A percentile compares a stretch with the other conserved stretches of the same genome.
Evolutionary conservation across 208 protist genomes (phyloP).

Genomic region (Acanthamoeba castellanii): DNA sequence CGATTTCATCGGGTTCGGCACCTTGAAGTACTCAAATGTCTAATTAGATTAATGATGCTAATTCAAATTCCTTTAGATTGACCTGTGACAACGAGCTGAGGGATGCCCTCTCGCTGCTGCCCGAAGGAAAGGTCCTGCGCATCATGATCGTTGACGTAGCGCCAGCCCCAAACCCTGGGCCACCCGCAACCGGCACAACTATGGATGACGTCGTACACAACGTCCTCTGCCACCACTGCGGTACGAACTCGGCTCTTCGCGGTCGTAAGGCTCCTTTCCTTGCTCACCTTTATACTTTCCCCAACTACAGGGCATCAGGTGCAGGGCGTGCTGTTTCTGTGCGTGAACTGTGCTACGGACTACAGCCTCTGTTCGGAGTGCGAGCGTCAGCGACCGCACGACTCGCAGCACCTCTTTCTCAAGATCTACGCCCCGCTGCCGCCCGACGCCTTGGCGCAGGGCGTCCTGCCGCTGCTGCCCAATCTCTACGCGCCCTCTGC

Average conservation of each 20-base stretch:
- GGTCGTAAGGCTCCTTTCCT: not conserved
- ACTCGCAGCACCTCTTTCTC: constrained; percentile 29
- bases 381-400: not conserved
- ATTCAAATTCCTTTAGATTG: not conserved
- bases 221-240: not conserved
- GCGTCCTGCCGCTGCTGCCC: not conserved
- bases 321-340: not conserved
- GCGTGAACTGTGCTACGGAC: not conserved
- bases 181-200: not conserved
- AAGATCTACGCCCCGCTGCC: constrained; percentile 8
- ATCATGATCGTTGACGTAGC: not conserved
- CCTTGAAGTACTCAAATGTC: not conserved
- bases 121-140: not conserved
- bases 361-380: not conserved
- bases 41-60: not conserved
- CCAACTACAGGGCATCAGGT: not conserved
- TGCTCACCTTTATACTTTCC: not conserved
- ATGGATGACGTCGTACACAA: not conserved
- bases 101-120: not conserved
- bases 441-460: not conserved
- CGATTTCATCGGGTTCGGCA: not conserved
- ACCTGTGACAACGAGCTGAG: constrained; percentile 3
- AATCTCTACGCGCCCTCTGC: constrained; percentile 6
- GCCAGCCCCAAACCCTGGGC: not conserved
- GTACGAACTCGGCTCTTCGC: not conserved